phyloP scores from a whole-genome alignment of 768 basidiomycete species.

The Leccinum incarnatum region DNA sequence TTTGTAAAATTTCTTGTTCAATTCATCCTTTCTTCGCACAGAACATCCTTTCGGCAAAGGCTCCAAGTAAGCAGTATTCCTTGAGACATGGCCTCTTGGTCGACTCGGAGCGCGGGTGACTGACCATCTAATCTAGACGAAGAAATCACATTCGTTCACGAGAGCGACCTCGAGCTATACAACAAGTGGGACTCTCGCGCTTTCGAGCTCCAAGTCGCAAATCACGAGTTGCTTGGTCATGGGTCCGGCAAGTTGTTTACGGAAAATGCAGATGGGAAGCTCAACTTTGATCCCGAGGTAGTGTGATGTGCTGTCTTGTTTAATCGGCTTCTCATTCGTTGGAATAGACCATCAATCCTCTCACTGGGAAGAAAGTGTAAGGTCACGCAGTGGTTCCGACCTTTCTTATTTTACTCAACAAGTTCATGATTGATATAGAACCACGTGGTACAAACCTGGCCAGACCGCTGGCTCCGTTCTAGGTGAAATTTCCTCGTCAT shows the following conservation, averaged over 20 bases:
- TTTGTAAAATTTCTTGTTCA: not conserved
- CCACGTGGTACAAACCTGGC: constrained; percentile 86
- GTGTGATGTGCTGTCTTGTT: constrained; percentile 31
- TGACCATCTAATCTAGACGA: constrained; percentile 46
- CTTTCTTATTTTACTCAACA: not conserved
- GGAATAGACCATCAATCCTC: constrained; percentile 72
- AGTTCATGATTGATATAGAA: constrained; percentile 35
- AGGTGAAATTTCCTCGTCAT: constrained; percentile 84
- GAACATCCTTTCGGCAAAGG: constrained; percentile 88
- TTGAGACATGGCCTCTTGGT: not conserved
- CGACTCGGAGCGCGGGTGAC: not conserved
- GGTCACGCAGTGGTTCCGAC: constrained; percentile 15
- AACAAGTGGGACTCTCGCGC: constrained; percentile 74
- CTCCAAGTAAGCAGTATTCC: constrained; percentile 53
- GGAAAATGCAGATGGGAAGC: constrained; percentile 69
- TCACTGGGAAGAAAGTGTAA: constrained; percentile 75
- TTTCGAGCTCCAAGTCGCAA: constrained; percentile 88
- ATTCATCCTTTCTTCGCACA: constrained; percentile 22
- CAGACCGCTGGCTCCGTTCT: constrained; percentile 81
- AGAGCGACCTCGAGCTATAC: constrained; percentile 71
- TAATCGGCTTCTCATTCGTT: not conserved
- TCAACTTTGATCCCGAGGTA: constrained; percentile 76
- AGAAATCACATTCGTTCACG: constrained; percentile 77
- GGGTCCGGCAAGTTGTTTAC: constrained; percentile 83
- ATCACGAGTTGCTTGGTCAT: constrained; percentile 85